Conservation (phyloP, 176 grass and related monocot genomes). For the Poa pratensis region DNA sequence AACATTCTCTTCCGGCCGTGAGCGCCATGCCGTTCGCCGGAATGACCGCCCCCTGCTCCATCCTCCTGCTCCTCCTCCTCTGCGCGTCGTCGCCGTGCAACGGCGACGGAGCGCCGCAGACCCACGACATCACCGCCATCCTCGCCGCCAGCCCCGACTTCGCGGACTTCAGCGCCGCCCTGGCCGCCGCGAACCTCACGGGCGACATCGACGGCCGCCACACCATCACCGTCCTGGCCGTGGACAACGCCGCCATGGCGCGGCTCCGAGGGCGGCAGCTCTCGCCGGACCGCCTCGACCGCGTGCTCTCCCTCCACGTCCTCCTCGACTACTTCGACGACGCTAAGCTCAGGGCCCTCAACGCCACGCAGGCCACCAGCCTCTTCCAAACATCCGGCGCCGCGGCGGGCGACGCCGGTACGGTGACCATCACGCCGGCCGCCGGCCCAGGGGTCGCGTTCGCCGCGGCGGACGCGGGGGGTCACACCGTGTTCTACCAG, state of each 20-base stretch:
- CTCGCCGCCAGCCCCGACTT: slow-evolving; percentile 51
- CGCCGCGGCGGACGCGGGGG: neutral
- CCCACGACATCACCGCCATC: slow-evolving; percentile 63
- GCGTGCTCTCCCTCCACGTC: slow-evolving; percentile 47
- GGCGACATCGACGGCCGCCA: slow-evolving; percentile 45
- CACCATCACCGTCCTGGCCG: slow-evolving; percentile 60
- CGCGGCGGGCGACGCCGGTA: slow-evolving; percentile 41
- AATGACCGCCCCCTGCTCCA: neutral
- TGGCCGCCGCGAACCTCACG: slow-evolving; percentile 49
- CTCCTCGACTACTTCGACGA: slow-evolving; percentile 58
- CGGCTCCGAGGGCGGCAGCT: slow-evolving; percentile 1
- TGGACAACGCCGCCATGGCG: slow-evolving; percentile 48
- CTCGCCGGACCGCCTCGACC: slow-evolving; percentile 3
- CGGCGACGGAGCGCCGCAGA: neutral
- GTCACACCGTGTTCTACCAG: slow-evolving; percentile 26
- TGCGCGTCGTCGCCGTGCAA: neutral
- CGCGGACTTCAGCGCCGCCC: slow-evolving; percentile 55
- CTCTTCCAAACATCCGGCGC: slow-evolving; percentile 57
- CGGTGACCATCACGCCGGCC: slow-evolving; percentile 37
- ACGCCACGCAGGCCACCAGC: slow-evolving; percentile 21
- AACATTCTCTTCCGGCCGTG: neutral
- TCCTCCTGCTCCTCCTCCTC: slow-evolving; percentile 39
- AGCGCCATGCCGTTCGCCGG: slow-evolving; percentile 1
- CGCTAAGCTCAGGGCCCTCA: slow-evolving; percentile 49
- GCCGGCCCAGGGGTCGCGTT: slow-evolving; percentile 28